phyloP scores from a whole-genome alignment of 108 stramenopile genomes.

The Cyclostephanos tholiformis region DNA sequence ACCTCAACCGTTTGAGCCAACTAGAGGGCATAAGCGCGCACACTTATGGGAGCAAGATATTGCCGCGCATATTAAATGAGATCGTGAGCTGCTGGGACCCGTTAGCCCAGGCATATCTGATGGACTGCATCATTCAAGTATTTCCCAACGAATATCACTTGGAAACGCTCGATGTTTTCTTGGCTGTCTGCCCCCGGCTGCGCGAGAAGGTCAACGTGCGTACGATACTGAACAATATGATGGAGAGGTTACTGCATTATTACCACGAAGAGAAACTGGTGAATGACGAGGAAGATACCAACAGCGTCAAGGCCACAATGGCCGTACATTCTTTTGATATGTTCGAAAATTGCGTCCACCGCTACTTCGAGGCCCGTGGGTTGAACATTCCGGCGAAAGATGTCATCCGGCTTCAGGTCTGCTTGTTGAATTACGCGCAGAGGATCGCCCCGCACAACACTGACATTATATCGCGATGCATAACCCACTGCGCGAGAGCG shows the following conservation, averaged over 20 bases:
- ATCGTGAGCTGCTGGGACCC: conserved; percentile 93
- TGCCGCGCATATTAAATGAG: conserved; percentile 88
- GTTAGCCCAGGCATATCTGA: conserved; percentile 96
- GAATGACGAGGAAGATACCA: conserved; percentile 78
- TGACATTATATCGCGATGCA: conserved; percentile 83
- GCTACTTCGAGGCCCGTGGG: conserved; percentile 87
- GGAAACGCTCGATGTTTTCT: conserved; percentile 90
- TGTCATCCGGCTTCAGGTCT: conserved; percentile 92
- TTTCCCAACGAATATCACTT: conserved; percentile 98
- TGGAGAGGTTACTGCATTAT: conserved; percentile 91
- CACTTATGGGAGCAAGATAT: conserved; percentile 81
- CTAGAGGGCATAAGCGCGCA: conserved; percentile 90
- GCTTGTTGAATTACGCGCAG: conserved; percentile 87
- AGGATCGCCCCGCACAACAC: conserved; percentile 92
- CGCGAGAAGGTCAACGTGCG: conserved; percentile 97
- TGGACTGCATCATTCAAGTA: conserved; percentile 98
- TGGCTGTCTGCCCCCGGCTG: conserved; percentile 85
- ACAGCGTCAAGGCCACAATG: conserved; percentile 69
- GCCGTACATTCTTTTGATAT: conserved; percentile 85
- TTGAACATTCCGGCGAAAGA: conserved; percentile 78
- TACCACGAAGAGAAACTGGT: conserved; percentile 74
- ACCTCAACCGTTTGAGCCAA: conserved; percentile 92
- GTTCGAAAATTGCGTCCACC: conserved; percentile 91
- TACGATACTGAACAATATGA: conserved; percentile 89
- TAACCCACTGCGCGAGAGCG: conserved; percentile 73